Base-by-base conservation (phyloP, 768 basidiomycete genomes). In the Suillus alpinus region DNA sequence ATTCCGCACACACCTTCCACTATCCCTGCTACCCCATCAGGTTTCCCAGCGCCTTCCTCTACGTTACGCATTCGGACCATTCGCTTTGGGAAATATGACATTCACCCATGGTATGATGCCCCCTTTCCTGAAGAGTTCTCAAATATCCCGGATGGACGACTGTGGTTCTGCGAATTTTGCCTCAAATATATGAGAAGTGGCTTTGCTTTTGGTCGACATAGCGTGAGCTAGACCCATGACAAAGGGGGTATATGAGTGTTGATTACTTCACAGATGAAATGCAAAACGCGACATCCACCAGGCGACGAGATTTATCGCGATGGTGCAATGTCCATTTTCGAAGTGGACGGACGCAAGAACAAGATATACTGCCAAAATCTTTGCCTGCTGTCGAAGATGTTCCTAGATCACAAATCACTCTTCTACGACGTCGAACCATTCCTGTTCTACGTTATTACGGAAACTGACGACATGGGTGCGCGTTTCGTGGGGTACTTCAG, bases 291-390 rank as follows among this genome's bases (percentile, higher is more conserved):
- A 61, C 92, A 96, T 81, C 97, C 97, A 7, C 97, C 96, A 16
- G 97, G 97, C 9, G 96, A 98, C 72, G 97, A 98, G 74, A 98
- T 99, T 43, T 98, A 99, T 73, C 83, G 95, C 43, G 96, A 98
- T 73, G 89, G 88, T 26, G 72, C 71, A 34, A 79, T 98, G 46
- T 95, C 94, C 6, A 89, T 99, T 62, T 99, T 96, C 69, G 97
- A 99, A 73, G 95, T 99, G 32, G 97, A 98, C 73, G 97, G 97
- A 49, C 85, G 97, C 67, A 94, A 94, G 78, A 98, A 96, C 81
- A 99, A 98, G 92, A 98, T 98, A 69, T 99, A 98, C 74, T 98
- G 97, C 73, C 97, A 99, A 73, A 98, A 99, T 74, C 83, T 99
- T 31, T 98, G 96, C 75, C 81, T 98, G 62, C 82, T 98, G 41